Base-by-base conservation (phyloP, 345 rosid species). In the Mangifera indica region DNA sequence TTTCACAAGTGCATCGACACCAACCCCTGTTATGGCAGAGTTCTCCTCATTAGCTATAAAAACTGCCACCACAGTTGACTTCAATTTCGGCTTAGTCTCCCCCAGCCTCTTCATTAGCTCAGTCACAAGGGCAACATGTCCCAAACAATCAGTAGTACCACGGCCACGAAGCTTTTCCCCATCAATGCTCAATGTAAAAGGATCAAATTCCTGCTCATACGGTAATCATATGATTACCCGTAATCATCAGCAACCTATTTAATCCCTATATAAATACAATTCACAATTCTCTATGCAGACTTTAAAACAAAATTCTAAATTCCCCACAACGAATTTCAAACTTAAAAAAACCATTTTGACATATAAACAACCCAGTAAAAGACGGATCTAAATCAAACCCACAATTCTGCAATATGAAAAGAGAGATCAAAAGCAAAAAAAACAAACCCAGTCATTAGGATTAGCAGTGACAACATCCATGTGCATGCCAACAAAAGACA, bases 381-480 rank as follows among this genome's bases (percentile, higher is more conserved):
- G 9, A 37, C 42, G 8, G 7, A 37, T 37, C 42, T 9, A 37
- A 37, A 37, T 6, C 42, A 5, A 37, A 37, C 42, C 42, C 42
- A 37, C 1, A 37, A 37, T 37, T 37, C 9, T 37, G 9, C 42
- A 7, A 37, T 1, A 37, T 29, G 42, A 37, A 37, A 6, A 6
- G 42, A 37, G 42, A 37, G 42, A 37, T 37, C 42, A 37, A 37
- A 37, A 37, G 6, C 13, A 48, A 17, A 5, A 74, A 29, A 29
- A 74, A 3, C n/a, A 69, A 54, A 92, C 99, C 99, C 98, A 93
- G 49, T 88, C 98, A 74, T 82, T 85, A 9, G 97, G 95, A 82
- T 96, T 79, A 0, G 98, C 98, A 52, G 99, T 91, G 87, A 96
- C 99, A 37, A 96, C 98, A 79, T 93, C 99, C 99, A 89, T 93